A percentile compares a stretch with the other conserved stretches of the same genome.
phyloP scores from a whole-genome alignment of 768 basidiomycete genomes.

The Lentinula lateritia region DNA sequence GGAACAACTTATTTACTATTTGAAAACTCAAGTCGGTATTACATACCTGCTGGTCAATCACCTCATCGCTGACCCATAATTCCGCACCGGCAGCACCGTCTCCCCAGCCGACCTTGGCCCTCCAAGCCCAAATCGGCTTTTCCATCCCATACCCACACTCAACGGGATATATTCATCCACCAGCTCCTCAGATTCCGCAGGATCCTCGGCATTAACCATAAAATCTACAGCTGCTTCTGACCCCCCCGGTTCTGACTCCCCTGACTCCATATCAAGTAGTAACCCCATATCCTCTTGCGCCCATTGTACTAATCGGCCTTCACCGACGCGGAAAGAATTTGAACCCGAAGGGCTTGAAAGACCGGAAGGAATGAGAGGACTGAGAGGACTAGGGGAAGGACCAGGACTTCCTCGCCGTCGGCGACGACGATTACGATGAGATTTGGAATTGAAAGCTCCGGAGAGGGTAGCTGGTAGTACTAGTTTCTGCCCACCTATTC shows the following conservation, averaged over 20 bases:
- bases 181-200: constrained; percentile 22
- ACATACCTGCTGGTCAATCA: background rate
- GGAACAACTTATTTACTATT: background rate
- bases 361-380: no score
- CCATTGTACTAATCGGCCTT: constrained; percentile 38
- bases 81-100: background rate
- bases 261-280: constrained; percentile 27
- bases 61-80: background rate
- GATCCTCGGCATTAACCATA: constrained; percentile 37
- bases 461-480: background rate
- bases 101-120: background rate
- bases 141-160: constrained; percentile 23
- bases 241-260: background rate
- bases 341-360: background rate
- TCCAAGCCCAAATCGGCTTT: background rate
- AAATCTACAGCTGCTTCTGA: constrained; percentile 22
- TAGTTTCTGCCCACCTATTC: background rate
- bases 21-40: background rate
- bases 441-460: background rate
- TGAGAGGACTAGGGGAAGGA: no score
- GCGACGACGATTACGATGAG: no score
- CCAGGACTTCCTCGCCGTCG: no score
- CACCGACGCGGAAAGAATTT: constrained; percentile 28
- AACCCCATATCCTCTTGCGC: constrained; percentile 33
- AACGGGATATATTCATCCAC: constrained; percentile 42